These are phyloP conservation scores for Pestalotiopsis sp. DNA, from an alignment of 2,329 filamentous ascomycete species.

Conservation along the genomic window DNA sequence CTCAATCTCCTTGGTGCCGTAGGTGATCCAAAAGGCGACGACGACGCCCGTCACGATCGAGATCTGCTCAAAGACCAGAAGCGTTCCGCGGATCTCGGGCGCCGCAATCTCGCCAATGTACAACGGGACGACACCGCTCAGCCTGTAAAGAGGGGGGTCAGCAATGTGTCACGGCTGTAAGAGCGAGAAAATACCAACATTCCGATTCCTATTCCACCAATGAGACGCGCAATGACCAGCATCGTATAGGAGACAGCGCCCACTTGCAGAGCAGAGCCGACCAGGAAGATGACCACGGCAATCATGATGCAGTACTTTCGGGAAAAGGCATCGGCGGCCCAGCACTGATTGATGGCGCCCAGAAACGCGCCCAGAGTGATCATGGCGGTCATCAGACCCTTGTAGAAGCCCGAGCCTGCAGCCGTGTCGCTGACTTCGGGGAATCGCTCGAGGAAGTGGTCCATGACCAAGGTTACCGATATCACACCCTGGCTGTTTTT, in stretches of 20 bases:
- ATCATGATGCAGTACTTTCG: constrained; percentile 56
- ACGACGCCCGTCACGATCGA: constrained; percentile 28
- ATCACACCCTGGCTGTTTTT: constrained; percentile 47
- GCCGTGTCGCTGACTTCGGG: constrained; percentile 47
- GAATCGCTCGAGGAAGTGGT: constrained; percentile 50
- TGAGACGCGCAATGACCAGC: constrained; percentile 57
- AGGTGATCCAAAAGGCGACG: constrained; percentile 21
- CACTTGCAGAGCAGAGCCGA: constrained; percentile 49
- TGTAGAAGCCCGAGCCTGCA: constrained; percentile 43
- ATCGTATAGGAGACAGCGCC: constrained; percentile 47
- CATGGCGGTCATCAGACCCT: constrained; percentile 36
- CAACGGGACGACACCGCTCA: constrained; percentile 17
- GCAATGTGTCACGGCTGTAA: neutral
- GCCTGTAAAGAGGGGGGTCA: neutral
- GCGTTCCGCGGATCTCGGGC: constrained; percentile 19
- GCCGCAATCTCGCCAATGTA: constrained; percentile 27
- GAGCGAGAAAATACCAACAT: constrained; percentile 18
- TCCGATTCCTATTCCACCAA: constrained; percentile 56
- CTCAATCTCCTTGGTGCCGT: constrained; percentile 12
- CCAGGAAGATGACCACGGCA: constrained; percentile 42
- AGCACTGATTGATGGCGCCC: constrained; percentile 49
- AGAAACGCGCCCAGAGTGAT: constrained; percentile 60
- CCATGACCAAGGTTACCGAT: constrained; percentile 56
- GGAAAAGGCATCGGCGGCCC: constrained; percentile 53
- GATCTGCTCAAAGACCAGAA: constrained; percentile 23